Conservation (phyloP, 1,284 basidiomycete genomes). For the Tilletia setariae region DNA sequence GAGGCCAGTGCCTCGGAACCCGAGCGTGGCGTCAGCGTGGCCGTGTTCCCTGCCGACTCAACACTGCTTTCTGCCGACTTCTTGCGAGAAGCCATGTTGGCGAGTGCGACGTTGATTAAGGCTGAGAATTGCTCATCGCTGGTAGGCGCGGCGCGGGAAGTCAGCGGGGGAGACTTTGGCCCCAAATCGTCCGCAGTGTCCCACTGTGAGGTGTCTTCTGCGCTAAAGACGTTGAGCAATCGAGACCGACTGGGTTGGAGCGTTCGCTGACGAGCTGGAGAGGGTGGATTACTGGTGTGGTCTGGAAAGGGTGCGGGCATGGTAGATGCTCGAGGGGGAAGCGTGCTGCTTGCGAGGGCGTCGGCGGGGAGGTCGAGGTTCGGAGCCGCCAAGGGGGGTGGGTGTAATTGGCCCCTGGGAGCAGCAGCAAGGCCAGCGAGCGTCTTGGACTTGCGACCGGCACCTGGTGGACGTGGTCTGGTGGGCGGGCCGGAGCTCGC, state of each 20-base stretch:
- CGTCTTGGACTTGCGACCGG: slow-evolving; percentile 13
- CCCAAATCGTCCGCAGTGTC: neutral
- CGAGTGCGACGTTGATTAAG: slow-evolving; percentile 3
- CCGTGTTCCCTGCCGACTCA: neutral
- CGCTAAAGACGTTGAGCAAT: slow-evolving; percentile 4
- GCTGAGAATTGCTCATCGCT: slow-evolving; percentile 9
- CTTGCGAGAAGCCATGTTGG: slow-evolving; percentile 6
- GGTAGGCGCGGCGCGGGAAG: neutral
- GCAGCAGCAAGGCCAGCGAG: neutral
- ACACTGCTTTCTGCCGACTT: neutral
- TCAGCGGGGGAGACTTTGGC: neutral
- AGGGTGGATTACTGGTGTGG: neutral
- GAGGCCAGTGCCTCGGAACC: neutral
- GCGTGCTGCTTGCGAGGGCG: slow-evolving; percentile 4
- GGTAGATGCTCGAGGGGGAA: neutral
- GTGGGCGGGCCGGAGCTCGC: neutral
- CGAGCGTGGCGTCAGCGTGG: neutral
- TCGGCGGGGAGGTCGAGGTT: neutral
- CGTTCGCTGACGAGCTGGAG: neutral
- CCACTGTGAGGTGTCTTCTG: neutral
- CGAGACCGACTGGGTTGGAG: slow-evolving; percentile 10
- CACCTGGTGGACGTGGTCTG: neutral
- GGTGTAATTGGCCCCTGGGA: neutral
- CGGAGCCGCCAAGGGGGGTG: neutral
- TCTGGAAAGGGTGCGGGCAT: neutral